Evolutionary conservation across 108 stramenopile genomes (phyloP).

Genomic region (Craspedostauros australis): DNA sequence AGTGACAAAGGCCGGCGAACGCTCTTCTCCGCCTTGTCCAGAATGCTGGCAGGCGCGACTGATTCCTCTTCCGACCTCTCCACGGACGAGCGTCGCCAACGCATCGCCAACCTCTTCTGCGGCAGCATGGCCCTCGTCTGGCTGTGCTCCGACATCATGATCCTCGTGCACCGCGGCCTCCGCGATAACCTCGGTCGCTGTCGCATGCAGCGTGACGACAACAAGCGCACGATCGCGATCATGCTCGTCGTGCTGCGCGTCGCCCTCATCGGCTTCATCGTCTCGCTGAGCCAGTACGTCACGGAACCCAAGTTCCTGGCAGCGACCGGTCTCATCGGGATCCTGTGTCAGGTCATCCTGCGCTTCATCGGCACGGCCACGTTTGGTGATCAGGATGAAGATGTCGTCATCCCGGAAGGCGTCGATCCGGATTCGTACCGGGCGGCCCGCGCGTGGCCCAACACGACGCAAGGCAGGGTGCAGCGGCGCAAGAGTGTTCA

Average conservation of each 20-base stretch:
- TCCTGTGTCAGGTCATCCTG: constrained; percentile 7
- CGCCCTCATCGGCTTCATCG: constrained; percentile 21
- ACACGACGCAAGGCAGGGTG: too few species aligned
- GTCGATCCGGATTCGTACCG: too few species aligned
- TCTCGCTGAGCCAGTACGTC: constrained; percentile 24
- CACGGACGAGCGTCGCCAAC: constrained; percentile 23
- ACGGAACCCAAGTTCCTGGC: constrained; percentile 21
- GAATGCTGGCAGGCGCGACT: constrained; percentile 10
- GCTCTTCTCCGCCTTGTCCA: neutral
- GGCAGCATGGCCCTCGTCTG: constrained; percentile 28
- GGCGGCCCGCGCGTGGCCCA: too few species aligned
- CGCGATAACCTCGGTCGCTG: constrained; percentile 7
- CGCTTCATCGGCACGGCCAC: constrained; percentile 4
- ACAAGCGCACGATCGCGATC: neutral
- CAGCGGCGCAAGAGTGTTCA: too few species aligned
- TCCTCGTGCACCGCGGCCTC: constrained; percentile 25
- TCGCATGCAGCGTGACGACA: neutral
- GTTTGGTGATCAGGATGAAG: constrained; percentile 5
- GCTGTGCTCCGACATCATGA: constrained; percentile 35
- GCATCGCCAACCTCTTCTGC: constrained; percentile 37
- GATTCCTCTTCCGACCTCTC: constrained; percentile 6
- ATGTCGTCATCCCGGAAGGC: neutral
- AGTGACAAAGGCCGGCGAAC: neutral
- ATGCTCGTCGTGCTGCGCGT: constrained; percentile 9
- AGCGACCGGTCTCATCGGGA: constrained; percentile 11